Base-by-base conservation (phyloP, 768 basidiomycete genomes). In the Leucosporidium creatinivorum region DNA sequence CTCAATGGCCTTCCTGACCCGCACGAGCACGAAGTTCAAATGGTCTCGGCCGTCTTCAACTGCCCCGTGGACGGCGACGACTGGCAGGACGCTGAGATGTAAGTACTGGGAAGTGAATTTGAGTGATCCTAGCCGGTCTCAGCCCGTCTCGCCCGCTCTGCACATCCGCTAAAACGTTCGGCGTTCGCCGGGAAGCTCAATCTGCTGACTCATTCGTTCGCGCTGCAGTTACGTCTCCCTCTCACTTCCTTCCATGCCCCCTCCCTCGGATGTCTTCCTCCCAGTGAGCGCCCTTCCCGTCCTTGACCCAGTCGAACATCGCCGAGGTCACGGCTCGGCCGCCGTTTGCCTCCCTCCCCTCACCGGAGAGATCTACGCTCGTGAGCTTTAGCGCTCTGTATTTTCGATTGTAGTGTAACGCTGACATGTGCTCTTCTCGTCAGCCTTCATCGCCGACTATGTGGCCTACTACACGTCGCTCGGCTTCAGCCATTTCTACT, bases 401-500 rank as follows among this genome's bases (percentile, higher is more conserved):
- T 44, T 23, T 23, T 52, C 21, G 18, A 19, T 7, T 18, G 50
- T 17, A 5, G 5, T 7, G 25, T 18, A 51, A 17, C 50, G n/a
- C 51, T 17, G 9, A 9, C 23, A 9, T 15, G 3, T 52, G 3
- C 26, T 3, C 51, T 21, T 12, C 9, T 52, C 8, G n/a, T 10
- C 51, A 26, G n/a, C 36, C 58, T 47, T 23, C 36, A 12, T 58
- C 9, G 36, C 23, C 44, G 58, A 39, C 23, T 58, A 44, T n/a
- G 15, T 58, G 19, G 36, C 36, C n/a, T 47, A 58, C 25, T 58
- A 58, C 58, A 21, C n/a, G 23, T 30, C 58, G 10, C 58, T 58
- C 23, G 58, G 58, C 10, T 58, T 58, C 58, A 9, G 30, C n/a
- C n/a, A 58, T 15, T 58, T 58, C 58, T 58, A 58, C 58, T 23